Evolutionary conservation across 225 moss, liverwort and hornwort genomes (phyloP), one percentile per base, ranked within the genome.

Genomic region (Bryum argenteum): DNA sequence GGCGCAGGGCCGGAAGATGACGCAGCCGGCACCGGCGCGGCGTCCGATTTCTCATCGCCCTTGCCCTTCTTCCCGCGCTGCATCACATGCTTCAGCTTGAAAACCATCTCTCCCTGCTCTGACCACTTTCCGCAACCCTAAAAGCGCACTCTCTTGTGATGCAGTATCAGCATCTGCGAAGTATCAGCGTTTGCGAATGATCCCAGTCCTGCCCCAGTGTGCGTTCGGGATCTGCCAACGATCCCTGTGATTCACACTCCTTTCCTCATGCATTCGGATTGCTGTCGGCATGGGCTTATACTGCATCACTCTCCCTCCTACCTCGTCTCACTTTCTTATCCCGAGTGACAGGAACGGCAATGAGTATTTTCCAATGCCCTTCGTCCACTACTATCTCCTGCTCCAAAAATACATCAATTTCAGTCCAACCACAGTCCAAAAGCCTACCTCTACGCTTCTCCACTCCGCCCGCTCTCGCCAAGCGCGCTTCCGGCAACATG

Each of bases 81-180:
- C 79, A 85, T 85, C 85, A 82, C 85, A 76, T 77, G 77, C 79
- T 85, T 85, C 79, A 85, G 54, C 71, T 84, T 84, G 84, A 84
- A 84, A 23, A 84, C 84, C 84, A 84, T 84, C 22, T 71, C 15
- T 48, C 48, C 17, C 7, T 12, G 2, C 2, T 4, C n/a, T n/a
- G n/a, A n/a, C n/a, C n/a, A n/a, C n/a, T n/a, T n/a, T 2, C 33
- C 26, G 33, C 43, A 70, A 54, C 64, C 79, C 82, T 83, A 83
- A 64, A 68, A 37, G 6, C 61, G 57, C 69, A 24, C 22, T 19
- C 75, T 40, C 22, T 7, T 14, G 6, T 24, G 67, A 45, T 67
- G 53, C 54, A 48, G 47, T 61, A 17, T 7, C 71, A 56, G 71
- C 80, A 79, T 79, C 74, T 15, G 58, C 13, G 48, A 58, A 52